A percentile compares a stretch with the other conserved stretches of the same genome.
These are phyloP conservation scores for Fomitopsis schrenkii DNA, from an alignment of 1,284 basidiomycete species.

Conservation along the genomic window DNA sequence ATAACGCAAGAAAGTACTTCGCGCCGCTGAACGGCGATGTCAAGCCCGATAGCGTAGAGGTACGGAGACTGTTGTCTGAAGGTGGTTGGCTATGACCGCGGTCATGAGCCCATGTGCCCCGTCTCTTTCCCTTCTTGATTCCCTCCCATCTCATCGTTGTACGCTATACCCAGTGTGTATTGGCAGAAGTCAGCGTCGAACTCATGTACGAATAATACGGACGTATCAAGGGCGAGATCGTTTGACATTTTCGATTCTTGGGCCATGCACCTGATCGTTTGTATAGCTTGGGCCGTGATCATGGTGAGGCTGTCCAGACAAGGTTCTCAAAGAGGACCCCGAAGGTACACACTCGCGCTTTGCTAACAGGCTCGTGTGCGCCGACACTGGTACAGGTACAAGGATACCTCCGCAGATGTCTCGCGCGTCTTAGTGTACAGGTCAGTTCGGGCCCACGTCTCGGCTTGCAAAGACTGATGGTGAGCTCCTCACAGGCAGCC, in stretches of 20 bases:
- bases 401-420: too few species aligned
- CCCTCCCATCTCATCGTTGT: background rate
- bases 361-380: too few species aligned
- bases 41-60: conserved; percentile 48
- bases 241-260: background rate
- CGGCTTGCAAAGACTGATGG: too few species aligned
- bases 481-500: too few species aligned
- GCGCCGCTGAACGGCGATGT: conserved; percentile 59
- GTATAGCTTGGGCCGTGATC: too few species aligned
- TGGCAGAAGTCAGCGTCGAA: background rate
- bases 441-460: too few species aligned
- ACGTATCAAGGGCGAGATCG: background rate
- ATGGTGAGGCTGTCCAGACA: too few species aligned
- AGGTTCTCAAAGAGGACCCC: too few species aligned
- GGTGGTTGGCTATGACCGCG: conserved; percentile 35
- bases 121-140: background rate
- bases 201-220: background rate
- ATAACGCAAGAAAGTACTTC: conserved; percentile 44
- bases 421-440: too few species aligned
- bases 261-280: too few species aligned
- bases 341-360: too few species aligned
- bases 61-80: conserved; percentile 36
- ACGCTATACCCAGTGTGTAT: background rate
- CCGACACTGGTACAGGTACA: too few species aligned
- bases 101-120: background rate